These are phyloP conservation scores for Geoglossum cookeanum DNA, from an alignment of 2,329 filamentous ascomycete species.

Conservation along the genomic window DNA sequence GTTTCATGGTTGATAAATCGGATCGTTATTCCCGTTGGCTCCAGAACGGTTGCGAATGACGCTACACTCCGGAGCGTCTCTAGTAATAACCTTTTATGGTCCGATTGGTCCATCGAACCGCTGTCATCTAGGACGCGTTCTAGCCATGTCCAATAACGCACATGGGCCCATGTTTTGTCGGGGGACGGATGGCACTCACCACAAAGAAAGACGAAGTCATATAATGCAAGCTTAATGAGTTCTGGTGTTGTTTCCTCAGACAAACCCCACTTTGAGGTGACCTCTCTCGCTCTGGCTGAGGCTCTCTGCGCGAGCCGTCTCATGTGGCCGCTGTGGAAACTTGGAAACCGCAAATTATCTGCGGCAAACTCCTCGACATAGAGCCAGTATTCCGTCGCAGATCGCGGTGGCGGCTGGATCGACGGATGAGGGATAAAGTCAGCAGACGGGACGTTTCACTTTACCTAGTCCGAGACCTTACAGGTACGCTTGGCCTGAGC, in stretches of 20 bases:
- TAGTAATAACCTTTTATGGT: neutral
- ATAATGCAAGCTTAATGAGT: neutral
- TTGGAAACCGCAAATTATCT: neutral
- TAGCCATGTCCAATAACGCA: neutral
- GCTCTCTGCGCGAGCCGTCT: neutral
- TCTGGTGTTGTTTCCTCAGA: neutral
- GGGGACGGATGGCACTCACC: neutral
- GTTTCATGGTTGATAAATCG: neutral
- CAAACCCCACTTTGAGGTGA: neutral
- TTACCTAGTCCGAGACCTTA: neutral
- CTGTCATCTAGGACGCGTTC: neutral
- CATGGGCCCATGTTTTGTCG: neutral
- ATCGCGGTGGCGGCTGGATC: neutral
- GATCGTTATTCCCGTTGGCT: neutral
- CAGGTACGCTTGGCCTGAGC: neutral
- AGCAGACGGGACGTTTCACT: neutral
- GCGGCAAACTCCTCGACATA: neutral
- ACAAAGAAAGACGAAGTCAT: slow-evolving; percentile 2
- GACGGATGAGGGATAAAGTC: neutral
- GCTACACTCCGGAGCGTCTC: neutral
- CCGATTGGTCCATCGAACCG: neutral
- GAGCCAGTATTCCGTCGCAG: neutral
- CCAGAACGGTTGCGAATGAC: neutral
- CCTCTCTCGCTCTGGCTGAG: neutral
- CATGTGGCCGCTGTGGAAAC: neutral